A percentile compares a stretch with the other conserved stretches of the same genome.
Evolutionary conservation across 2,329 filamentous ascomycete species (phyloP).

Genomic region (Colletotrichum sp.): DNA sequence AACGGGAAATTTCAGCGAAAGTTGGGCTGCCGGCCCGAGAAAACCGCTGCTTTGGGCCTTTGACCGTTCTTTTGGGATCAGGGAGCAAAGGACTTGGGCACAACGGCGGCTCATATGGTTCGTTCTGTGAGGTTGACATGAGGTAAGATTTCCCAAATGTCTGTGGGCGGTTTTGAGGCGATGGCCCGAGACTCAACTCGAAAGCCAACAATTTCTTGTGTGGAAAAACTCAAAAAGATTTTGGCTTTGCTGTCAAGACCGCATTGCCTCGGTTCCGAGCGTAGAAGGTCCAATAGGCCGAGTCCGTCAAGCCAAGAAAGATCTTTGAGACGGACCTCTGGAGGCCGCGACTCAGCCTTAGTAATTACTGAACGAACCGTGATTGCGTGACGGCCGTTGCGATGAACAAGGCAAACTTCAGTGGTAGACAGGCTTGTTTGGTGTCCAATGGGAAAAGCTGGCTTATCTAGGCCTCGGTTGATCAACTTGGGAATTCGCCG

Average conservation of each 20-base stretch:
- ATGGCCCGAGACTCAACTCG: background rate
- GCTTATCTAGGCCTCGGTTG: background rate
- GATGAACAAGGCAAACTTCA: background rate
- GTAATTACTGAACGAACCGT: background rate
- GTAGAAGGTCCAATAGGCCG: background rate
- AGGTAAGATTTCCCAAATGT: background rate
- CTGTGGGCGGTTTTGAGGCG: background rate
- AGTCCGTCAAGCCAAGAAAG: background rate
- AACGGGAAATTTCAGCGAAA: background rate
- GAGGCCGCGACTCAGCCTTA: background rate
- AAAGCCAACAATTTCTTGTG: background rate
- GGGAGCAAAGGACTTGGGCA: background rate
- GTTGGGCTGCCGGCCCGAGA: background rate
- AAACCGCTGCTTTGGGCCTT: background rate
- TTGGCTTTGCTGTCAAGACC: background rate
- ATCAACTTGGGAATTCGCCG: background rate
- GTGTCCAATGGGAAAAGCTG: background rate
- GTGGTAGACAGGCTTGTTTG: background rate
- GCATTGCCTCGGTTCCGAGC: background rate
- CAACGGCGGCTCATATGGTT: background rate
- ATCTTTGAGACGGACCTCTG: background rate
- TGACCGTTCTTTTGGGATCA: background rate
- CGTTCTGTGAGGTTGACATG: background rate
- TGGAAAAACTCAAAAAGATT: background rate
- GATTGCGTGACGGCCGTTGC: background rate